Percentiles rank a stretch among this genome's conserved stretches.
Evolutionary conservation across 2,329 filamentous ascomycete species (phyloP).

Genomic region (Fusarium abutilonis): DNA sequence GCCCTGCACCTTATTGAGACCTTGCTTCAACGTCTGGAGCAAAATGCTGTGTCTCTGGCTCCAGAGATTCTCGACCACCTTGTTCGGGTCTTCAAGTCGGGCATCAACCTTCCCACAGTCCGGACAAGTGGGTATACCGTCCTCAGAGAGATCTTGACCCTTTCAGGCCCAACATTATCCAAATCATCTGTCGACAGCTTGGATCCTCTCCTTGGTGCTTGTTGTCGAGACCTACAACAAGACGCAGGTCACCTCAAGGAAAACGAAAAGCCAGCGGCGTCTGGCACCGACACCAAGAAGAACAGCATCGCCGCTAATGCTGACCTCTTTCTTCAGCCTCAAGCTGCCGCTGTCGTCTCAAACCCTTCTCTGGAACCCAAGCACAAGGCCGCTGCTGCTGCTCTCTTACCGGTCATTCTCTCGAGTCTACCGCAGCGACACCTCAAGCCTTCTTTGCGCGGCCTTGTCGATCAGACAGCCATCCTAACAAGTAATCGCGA

Average conservation of each 20-base stretch:
- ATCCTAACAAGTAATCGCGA: slow-evolving; percentile 75
- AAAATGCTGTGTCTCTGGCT: slow-evolving; percentile 66
- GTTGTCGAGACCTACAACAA: slow-evolving; percentile 78
- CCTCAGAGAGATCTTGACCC: slow-evolving; percentile 64
- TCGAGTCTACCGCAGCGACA: slow-evolving; percentile 71
- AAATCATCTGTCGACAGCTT: slow-evolving; percentile 73
- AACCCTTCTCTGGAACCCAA: slow-evolving; percentile 52
- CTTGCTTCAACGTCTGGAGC: slow-evolving; percentile 67
- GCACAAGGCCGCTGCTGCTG: slow-evolving; percentile 66
- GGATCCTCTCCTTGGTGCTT: slow-evolving; percentile 68
- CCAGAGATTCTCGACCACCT: slow-evolving; percentile 76
- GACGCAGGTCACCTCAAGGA: slow-evolving; percentile 60
- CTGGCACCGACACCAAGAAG: slow-evolving; percentile 49
- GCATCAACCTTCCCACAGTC: slow-evolving; percentile 62
- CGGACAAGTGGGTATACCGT: slow-evolving; percentile 70
- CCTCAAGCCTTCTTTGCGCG: slow-evolving; percentile 75
- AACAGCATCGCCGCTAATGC: slow-evolving; percentile 67
- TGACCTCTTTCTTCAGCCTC: slow-evolving; percentile 71
- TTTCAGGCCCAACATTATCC: slow-evolving; percentile 72
- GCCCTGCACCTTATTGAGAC: slow-evolving; percentile 70
- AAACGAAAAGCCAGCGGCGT: slow-evolving; percentile 47
- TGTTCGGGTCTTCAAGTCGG: slow-evolving; percentile 73
- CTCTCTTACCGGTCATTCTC: slow-evolving; percentile 71
- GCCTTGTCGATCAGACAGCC: slow-evolving; percentile 82
- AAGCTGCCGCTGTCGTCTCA: slow-evolving; percentile 48